Conservation (phyloP, 345 rosid genomes). For the Triadica sebifera region DNA sequence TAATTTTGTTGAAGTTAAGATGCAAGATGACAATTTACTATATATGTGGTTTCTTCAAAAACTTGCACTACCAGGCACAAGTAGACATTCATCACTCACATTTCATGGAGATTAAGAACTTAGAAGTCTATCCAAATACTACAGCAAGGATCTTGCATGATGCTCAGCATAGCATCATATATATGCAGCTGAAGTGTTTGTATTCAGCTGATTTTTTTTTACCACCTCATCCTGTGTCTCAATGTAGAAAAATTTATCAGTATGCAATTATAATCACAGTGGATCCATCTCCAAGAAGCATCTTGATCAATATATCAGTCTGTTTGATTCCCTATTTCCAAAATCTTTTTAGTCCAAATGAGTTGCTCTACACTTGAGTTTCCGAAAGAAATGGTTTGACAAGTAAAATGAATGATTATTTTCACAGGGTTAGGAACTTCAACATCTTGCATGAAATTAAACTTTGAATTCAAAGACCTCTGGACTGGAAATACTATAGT, state of each 20-base stretch:
- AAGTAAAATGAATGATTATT: neutral
- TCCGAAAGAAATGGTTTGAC: neutral
- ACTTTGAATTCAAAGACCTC: neutral
- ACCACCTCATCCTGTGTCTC: neutral
- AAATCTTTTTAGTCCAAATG: neutral
- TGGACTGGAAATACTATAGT: neutral
- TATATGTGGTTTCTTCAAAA: neutral
- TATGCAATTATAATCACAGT: neutral
- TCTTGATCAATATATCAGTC: neutral
- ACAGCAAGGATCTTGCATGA: neutral
- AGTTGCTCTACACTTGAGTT: neutral
- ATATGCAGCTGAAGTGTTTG: no score
- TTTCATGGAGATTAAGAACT: neutral
- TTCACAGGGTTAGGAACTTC: neutral
- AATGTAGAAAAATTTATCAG: neutral
- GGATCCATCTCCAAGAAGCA: neutral
- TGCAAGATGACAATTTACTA: no score
- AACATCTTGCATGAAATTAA: neutral
- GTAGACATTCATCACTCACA: no score
- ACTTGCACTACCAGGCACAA: neutral
- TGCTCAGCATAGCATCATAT: no score
- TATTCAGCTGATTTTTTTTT: neutral
- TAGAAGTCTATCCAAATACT: neutral
- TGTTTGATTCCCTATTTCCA: neutral
- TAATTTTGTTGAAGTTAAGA: neutral